Base-by-base conservation (phyloP, 768 basidiomycete species). In the Trametes meyenii region DNA sequence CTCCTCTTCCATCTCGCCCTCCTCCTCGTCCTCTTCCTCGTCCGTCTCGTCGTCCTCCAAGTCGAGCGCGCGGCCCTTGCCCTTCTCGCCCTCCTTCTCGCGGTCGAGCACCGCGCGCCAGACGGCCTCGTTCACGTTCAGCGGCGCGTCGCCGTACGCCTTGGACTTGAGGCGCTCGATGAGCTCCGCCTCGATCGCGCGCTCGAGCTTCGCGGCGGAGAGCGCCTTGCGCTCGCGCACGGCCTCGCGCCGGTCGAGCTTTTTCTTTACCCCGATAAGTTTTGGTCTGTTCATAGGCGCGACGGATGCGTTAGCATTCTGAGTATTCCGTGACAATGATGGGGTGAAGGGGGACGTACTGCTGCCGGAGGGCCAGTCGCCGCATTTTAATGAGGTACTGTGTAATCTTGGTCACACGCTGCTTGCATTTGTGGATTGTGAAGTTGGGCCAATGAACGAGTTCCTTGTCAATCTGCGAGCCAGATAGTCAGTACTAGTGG, bases 371-470 rank as follows among this genome's bases (percentile, higher is more conserved):
- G 67, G 91, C 91, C 63, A 96, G 76, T 44, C 92, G 87, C 61
- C 96, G 85, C 96, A 98, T 97, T 80, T 97, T 96, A 75, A 98
- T 98, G 65, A 99, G 85, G 72, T 98, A 98, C 73, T 99, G 97
- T 0, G 96, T 98, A 69, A 99, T 98, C 79, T 98, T 99, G 12
- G 97, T 99, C 33, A 98, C 83, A 46, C 97, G 87, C 77, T 99
- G 97, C 81, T 99, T 99, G 85, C 97, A 98, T 78, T 98, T 98
- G 80, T 98, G 97, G 55, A 95, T 90, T 35, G 87, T 87, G 74
- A 96, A 98, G 69, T 95, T 95, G 4, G 97, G 96, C 97, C 97
- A 98, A 73, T 98, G 94, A n/a, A 94, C 83, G 62, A 98, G 83
- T 71, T 98, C 94, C 55, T 81, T 83, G 79, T 98, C 97, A 70